Evolutionary conservation across 306 rosid genomes (phyloP).

Genomic region (Spatholobus suberectus): DNA sequence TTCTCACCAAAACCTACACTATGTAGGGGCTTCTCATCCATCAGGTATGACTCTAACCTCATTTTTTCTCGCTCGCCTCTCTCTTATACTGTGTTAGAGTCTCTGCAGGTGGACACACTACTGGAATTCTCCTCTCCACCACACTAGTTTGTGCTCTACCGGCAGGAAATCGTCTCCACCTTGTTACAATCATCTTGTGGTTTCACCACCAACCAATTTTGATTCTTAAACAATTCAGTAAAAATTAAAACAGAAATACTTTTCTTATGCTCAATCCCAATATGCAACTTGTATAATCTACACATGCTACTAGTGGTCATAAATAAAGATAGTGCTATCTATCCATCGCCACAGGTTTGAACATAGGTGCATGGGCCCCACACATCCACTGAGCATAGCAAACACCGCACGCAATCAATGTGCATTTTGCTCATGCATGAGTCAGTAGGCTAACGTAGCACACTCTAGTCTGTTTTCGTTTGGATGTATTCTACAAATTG

Average conservation of each 20-base stretch:
- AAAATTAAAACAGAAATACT: neutral
- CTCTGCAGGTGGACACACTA: too few relatives aligned
- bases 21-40: too few relatives aligned
- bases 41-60: too few relatives aligned
- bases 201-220: too few relatives aligned
- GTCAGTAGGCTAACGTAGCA: neutral
- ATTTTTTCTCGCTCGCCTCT: too few relatives aligned
- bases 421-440: constrained; percentile 23
- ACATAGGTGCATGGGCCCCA: constrained; percentile 38
- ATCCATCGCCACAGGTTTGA: neutral
- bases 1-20: too few relatives aligned
- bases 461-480: neutral
- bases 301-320: neutral
- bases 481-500: constrained; percentile 32
- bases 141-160: too few relatives aligned
- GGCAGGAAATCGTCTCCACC: too few relatives aligned
- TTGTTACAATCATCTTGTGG: too few relatives aligned
- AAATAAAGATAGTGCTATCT: neutral
- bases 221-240: neutral
- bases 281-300: neutral
- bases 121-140: too few relatives aligned
- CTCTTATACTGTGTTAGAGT: too few relatives aligned
- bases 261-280: neutral
- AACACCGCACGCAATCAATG: constrained; percentile 29
- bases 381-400: constrained; percentile 30